phyloP scores from a whole-genome alignment of 306 rosid species.

The Luffa aegyptiaca region DNA sequence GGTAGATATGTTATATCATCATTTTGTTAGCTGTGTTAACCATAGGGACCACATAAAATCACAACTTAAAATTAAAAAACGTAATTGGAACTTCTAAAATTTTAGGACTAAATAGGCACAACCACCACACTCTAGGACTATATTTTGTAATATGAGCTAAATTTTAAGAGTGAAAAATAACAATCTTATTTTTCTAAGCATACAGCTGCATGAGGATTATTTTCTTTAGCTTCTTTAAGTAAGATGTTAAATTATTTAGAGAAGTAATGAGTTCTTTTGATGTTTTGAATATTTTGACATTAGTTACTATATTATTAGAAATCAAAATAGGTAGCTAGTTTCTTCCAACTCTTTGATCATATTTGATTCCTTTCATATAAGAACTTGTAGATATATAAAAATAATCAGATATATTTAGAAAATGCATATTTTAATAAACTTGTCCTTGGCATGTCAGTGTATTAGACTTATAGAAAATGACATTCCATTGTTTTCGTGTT shows the following conservation, averaged over 20 bases:
- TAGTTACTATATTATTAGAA: not conserved
- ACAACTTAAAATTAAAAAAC: not conserved
- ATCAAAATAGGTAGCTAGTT: not conserved
- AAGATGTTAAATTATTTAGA: not conserved
- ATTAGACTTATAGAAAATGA: not conserved
- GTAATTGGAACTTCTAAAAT: too few species aligned
- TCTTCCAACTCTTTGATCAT: not conserved
- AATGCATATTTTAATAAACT: too few species aligned
- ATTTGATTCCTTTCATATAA: not conserved
- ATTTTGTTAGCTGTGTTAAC: not conserved
- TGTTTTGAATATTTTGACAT: not conserved
- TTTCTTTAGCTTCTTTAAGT: too few species aligned
- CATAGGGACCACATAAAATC: not conserved
- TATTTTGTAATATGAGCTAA: too few species aligned
- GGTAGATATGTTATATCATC: not conserved
- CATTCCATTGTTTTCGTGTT: not conserved
- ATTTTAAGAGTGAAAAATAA: not conserved
- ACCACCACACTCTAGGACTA: too few species aligned
- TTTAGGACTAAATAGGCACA: not conserved
- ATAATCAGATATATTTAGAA: too few species aligned
- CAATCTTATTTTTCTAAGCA: too few species aligned
- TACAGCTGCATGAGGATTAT: not conserved
- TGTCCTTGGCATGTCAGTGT: not conserved
- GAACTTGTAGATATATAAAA: too few species aligned
- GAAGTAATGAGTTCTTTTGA: not conserved